phyloP scores from a whole-genome alignment of 164 flowering plant species.

The Malania oleifera region DNA sequence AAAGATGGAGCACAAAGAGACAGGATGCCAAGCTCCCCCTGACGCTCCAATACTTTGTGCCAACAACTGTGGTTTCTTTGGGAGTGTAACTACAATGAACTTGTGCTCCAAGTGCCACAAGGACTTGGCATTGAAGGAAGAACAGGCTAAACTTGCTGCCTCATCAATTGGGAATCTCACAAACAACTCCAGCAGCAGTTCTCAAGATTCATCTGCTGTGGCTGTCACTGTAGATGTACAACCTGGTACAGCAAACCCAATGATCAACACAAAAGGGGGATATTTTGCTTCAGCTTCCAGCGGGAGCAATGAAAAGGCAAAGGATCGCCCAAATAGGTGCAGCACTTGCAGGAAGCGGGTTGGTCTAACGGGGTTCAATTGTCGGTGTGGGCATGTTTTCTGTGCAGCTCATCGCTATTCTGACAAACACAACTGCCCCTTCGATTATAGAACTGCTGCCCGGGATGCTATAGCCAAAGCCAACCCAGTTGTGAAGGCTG shows the following conservation, averaged over 20 bases:
- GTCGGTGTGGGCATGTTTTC: constrained; percentile 29
- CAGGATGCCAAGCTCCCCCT: constrained; percentile 17
- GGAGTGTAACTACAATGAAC: constrained; percentile 36
- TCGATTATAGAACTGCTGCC: constrained; percentile 22
- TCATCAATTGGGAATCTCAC: constrained; percentile 22
- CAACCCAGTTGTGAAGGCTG: constrained; percentile 28
- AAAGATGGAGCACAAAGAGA: background rate
- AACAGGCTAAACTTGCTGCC: constrained; percentile 32
- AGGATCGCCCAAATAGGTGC: constrained; percentile 27
- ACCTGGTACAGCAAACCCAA: constrained; percentile 4
- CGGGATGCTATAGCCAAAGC: constrained; percentile 26
- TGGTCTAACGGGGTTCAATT: constrained; percentile 32
- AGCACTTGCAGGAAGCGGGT: constrained; percentile 27
- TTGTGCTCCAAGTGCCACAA: constrained; percentile 45
- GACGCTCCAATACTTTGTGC: constrained; percentile 16
- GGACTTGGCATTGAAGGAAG: constrained; percentile 28
- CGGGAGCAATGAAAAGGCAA: constrained; percentile 11
- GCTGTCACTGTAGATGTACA: constrained; percentile 3
- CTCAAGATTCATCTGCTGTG: too few relatives aligned
- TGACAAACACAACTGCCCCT: constrained; percentile 29
- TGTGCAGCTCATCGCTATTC: constrained; percentile 28
- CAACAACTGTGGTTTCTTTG: constrained; percentile 20
- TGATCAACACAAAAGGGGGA: background rate
- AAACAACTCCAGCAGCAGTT: constrained; percentile 11
- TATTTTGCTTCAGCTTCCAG: constrained; percentile 6